Evolutionary conservation across 176 grass and related monocot species (phyloP), one percentile per base, ranked within the genome.

Genomic region (Raddia distichophylla): DNA sequence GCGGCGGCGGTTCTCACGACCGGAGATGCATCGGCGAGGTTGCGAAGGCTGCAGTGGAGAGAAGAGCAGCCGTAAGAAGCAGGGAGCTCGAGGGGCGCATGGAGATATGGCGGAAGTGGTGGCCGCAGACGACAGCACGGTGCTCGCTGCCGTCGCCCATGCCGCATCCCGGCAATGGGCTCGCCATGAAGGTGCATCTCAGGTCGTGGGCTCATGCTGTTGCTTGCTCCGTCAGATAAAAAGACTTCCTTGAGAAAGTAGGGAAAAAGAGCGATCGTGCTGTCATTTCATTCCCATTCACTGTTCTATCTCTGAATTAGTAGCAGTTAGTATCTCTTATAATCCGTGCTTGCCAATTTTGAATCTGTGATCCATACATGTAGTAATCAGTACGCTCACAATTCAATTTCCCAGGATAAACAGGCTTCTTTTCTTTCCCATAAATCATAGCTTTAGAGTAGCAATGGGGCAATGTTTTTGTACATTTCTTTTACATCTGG

Each of bases 191-290:
- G 83, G 76, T 50, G 35, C 92, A 91, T 19, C 80, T 94, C 14
- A 89, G 79, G 64, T 91, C 86, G n/a, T 91, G 89, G 92, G 92
- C 92, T 71, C 83, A 91, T 45, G 92, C 89, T 3, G 83, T 94
- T 60, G 92, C 86, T 64, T 89, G 86, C 52, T 85, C 92, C 0
- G 83, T 94, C 60, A 89, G 77, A 82, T 91, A 32, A 71, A 82
- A 82, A 78, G 54, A 19, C 9, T 15, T 40, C 37, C 13, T 15
- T 40, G 3, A 40, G 37, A 40, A 40, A 40, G 37, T 3, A 40
- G 4, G 37, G 4, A 40, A 40, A 40, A 40, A 40, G 4, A 40
- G 64, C 14, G n/a, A 19, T 33, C 27, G 63, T 16, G 37, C 35
- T 64, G 46, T 55, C 34, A 10, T 4, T 40, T 5, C 37, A 43